These are phyloP conservation scores for Apiospora kogelbergensis DNA, from an alignment of 2,329 filamentous ascomycete genomes.

Conservation along the genomic window DNA sequence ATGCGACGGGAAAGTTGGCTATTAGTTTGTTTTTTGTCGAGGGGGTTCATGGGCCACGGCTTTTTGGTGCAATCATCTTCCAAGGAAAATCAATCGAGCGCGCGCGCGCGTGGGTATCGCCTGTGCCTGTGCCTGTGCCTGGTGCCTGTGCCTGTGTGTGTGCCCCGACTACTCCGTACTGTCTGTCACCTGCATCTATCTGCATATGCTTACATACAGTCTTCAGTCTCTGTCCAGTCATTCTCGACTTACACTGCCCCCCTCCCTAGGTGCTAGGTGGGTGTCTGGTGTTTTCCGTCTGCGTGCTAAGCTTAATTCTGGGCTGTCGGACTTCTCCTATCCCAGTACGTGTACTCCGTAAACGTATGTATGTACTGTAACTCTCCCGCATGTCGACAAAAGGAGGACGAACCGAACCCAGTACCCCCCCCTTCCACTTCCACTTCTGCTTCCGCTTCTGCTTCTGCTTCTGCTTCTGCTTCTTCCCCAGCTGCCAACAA, in stretches of 20 bases:
- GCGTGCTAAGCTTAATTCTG: background rate
- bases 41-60: background rate
- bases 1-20: slow-evolving; percentile 6
- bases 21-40: slow-evolving; percentile 7
- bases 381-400: background rate
- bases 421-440: too few relatives aligned
- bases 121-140: too few relatives aligned
- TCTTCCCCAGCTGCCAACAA: background rate
- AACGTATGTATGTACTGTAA: too few relatives aligned
- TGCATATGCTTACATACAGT: too few relatives aligned
- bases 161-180: background rate
- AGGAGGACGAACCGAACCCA: background rate
- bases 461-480: background rate
- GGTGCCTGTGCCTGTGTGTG: background rate
- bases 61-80: background rate
- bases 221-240: too few relatives aligned
- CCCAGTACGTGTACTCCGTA: too few relatives aligned
- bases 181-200: background rate
- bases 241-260: too few relatives aligned
- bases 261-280: too few relatives aligned
- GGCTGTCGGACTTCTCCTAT: background rate
- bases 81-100: slow-evolving; percentile 5
- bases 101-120: too few relatives aligned
- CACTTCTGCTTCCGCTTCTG: too few relatives aligned
- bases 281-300: too few relatives aligned